A percentile compares a stretch with the other conserved stretches of the same genome.
These are phyloP conservation scores for Boehmeria nivea DNA, from an alignment of 306 rosid species.

Conservation along the genomic window DNA sequence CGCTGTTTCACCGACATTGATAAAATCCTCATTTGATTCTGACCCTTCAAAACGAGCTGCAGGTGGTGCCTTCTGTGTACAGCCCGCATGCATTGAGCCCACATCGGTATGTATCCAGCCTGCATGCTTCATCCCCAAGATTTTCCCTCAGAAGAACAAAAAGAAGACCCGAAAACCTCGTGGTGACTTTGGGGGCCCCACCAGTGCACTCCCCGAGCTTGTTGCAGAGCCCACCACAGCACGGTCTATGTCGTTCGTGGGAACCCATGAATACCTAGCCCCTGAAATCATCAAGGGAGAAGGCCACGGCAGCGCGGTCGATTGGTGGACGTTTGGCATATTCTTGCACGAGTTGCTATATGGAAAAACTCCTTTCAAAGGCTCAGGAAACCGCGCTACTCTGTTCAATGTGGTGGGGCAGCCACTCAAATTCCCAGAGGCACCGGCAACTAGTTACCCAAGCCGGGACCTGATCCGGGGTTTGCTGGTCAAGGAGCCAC, in stretches of 20 bases:
- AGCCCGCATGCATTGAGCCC: conserved; percentile 94
- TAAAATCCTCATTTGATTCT: conserved; percentile 55
- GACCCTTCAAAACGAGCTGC: conserved; percentile 75
- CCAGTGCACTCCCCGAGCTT: conserved; percentile 83
- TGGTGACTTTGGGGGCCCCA: conserved; percentile 54
- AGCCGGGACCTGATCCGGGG: conserved; percentile 79
- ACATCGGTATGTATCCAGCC: conserved; percentile 96
- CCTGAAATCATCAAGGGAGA: conserved; percentile 97
- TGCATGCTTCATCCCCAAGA: conserved; percentile 77
- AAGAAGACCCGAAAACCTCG: conserved; percentile 55
- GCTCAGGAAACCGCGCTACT: conserved; percentile 92
- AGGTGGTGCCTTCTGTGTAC: conserved; percentile 89
- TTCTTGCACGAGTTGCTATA: conserved; percentile 88
- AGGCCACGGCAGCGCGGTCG: conserved; percentile 99
- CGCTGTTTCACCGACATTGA: conserved; percentile 76
- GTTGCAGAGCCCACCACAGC: conserved; percentile 97
- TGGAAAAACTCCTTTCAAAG: conserved; percentile 98
- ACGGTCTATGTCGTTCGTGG: conserved; percentile 95
- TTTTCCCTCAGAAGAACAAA: conserved; percentile 85
- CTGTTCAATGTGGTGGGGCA: conserved; percentile 93
- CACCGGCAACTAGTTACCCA: conserved; percentile 73
- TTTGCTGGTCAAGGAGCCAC: conserved; percentile 86
- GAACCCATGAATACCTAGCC: conserved; percentile 96
- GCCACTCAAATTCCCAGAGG: conserved; percentile 72
- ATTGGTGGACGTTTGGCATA: conserved; percentile 99